Percentiles rank a stretch among this genome's conserved stretches.
phyloP scores from a whole-genome alignment of 805 yeast genomes.

The Jamesozyma gamospora region DNA sequence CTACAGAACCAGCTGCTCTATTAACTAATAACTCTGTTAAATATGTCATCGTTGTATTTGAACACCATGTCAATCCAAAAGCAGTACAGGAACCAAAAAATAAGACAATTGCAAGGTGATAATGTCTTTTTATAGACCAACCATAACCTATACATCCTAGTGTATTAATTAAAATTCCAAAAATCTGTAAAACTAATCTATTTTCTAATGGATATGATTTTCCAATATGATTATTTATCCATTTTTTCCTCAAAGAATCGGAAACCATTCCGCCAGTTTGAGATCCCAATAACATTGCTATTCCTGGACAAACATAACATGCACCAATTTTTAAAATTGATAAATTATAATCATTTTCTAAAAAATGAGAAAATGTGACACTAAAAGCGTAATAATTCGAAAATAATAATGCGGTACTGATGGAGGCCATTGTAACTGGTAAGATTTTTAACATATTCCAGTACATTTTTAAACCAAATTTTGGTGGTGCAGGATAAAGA shows the following conservation, averaged over 20 bases:
- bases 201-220: constrained; percentile 37
- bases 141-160: constrained; percentile 43
- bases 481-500: constrained; percentile 37
- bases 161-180: constrained; percentile 36
- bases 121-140: constrained; percentile 37
- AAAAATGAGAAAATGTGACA: constrained; percentile 37
- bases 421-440: constrained; percentile 39
- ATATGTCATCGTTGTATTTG: constrained; percentile 44
- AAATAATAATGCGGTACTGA: constrained; percentile 42
- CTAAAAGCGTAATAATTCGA: constrained; percentile 46
- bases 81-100: constrained; percentile 39
- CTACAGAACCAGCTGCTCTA: constrained; percentile 45
- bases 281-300: constrained; percentile 40
- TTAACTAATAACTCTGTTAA: constrained; percentile 40
- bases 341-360: constrained; percentile 32
- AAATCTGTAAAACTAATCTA: constrained; percentile 35
- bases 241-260: constrained; percentile 29
- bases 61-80: constrained; percentile 48
- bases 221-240: constrained; percentile 21
- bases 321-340: constrained; percentile 32
- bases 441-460: constrained; percentile 30
- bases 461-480: constrained; percentile 33
- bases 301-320: constrained; percentile 45
- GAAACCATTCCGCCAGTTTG: constrained; percentile 40
- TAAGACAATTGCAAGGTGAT: constrained; percentile 33